Evolutionary conservation across 2,329 filamentous ascomycete species (phyloP), one percentile per base, ranked within the genome.

Genomic region (Neoarthrinium moseri): DNA sequence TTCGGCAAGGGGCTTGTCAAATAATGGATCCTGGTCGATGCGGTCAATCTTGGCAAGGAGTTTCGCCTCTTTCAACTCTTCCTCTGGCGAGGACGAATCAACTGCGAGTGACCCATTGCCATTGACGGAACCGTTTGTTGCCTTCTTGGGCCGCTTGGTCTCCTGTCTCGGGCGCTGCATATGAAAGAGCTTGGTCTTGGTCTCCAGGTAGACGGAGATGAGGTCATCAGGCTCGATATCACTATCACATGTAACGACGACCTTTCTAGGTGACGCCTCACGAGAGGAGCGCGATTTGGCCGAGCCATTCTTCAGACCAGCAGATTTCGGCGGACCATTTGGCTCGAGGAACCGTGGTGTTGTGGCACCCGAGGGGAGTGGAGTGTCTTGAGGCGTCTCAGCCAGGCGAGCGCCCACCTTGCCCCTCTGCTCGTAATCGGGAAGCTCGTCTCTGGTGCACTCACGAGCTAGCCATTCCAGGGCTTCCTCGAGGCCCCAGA

Each of bases 391-490:
- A 1, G 75, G 72, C 0, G 73, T 74, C 34, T 79, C 75, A 21
- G 18, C 26, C 17, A 27, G 34, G 32, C 34, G 36, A n/a, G 33
- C 18, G 6, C 35, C 22, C 20, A 45, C 38, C 24, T 67, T 73
- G 12, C 58, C 56, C 43, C 63, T 69, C 46, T 73, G 75, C 17
- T 87, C 83, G 62, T 94, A 95, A 37, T 82, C 76, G 5, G 87
- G 87, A 27, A 92, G 73, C 56, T 91, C 85, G 1, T 83, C 78
- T 51, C 75, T 70, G 12, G 77, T 70, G 56, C 86, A 89, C 61
- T 94, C 81, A 53, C 89, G 73, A n/a, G 90, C 89, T 44, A 97
- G 77, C 89, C 91, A 96, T 56, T 96, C 89, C 17, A 99, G 65
- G 21, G 88, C 84, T 66, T 96, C 91, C 50, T 95, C 86, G 27